Evolutionary conservation across 495 filamentous ascomycete species (phyloP), one percentile per base, ranked within the genome.

Genomic region (Daldinia caldariorum): DNA sequence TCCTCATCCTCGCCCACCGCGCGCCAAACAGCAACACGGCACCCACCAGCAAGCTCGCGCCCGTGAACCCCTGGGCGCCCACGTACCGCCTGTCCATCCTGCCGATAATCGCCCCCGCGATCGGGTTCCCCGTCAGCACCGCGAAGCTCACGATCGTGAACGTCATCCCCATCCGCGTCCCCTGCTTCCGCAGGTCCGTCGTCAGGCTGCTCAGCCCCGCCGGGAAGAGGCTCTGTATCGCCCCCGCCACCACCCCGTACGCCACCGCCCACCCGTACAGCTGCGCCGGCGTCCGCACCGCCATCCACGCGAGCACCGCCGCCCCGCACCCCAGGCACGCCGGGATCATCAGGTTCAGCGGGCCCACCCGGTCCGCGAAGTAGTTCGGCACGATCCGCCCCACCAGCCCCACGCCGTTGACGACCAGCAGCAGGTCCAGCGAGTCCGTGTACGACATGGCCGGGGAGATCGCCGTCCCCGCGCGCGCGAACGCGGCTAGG

Each of bases 141-240:
- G 92, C 91, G 55, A 95, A 86, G 39, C 86, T 88, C 12, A 90
- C 85, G 43, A 93, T 87, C n/a, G 86, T 89, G 63, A 95, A 90
- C 29, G 89, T 84, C 91, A 95, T 94, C 6, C 92, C 93, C 83
- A 93, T 89, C 13, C 91, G 83, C 58, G 88, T 86, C 0, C 93
- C 91, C 20, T 84, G 82, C 76, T 91, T 93, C 31, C 85, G 83
- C 72, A 89, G 64, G 71, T 95, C 89, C 2, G 66, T 91, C 66
- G 66, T 88, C 83, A 75, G 83, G 79, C 32, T 89, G 82, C 78
- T 89, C 86, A 74, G 88, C 39, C 49, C 87, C 75, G 83, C 91
- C 77, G 78, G 93, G 64, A 88, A 89, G 51, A 92, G 77, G 6
- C 86, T 87, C 79, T 94, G 91, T 58, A 96, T 87, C 0, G 86